Base-by-base conservation (phyloP, 305 asterid genomes). In the Coffea humblotiana region DNA sequence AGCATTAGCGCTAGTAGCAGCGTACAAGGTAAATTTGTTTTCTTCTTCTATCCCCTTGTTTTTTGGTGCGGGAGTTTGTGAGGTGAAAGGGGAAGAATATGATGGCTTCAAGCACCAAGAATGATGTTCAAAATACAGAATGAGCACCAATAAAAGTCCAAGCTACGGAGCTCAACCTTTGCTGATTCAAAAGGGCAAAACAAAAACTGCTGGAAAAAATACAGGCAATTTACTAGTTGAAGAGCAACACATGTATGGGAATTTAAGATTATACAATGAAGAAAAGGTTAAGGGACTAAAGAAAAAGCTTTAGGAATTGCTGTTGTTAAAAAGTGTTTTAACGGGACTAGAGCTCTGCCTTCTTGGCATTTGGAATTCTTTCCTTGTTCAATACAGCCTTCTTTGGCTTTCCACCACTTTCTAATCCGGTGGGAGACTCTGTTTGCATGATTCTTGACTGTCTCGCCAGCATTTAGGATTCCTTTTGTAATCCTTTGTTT, bases 361-460 rank as follows among this genome's bases (percentile, higher is more conserved):
- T 90, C 29, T 86, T 77, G 23, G 90, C 74, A 83, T 87, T 83
- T 0, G 93, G 93, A 88, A 70, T 82, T 76, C 84, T 86, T 83
- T n/a, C n/a, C 86, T 84, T 85, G 80, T 84, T 76, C 83, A 79
- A 71, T 74, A 69, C 75, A 21, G 83, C 80, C 77, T 84, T 88
- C 86, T 81, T 86, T 81, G 87, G 82, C n/a, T 81, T 82, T 86
- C 99, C 97, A 92, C 98, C 97, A 95, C 83, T 79, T 88, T 78
- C 89, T 82, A 67, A 92, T 47, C 77, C 79, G 80, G 54, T 84
- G 71, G 45, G 97, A 92, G 80, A 87, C 90, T 75, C 81, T 90
- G 79, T 82, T 78, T 4, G 90, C 90, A 14, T 88, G 94, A 52
- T 61, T 82, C 87, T 90, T 95, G 83, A 93, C 76, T 78, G 87